Evolutionary conservation across 1,284 basidiomycete species (phyloP), one percentile per base, ranked within the genome.

Genomic region (Hypsizygus ulmarius): DNA sequence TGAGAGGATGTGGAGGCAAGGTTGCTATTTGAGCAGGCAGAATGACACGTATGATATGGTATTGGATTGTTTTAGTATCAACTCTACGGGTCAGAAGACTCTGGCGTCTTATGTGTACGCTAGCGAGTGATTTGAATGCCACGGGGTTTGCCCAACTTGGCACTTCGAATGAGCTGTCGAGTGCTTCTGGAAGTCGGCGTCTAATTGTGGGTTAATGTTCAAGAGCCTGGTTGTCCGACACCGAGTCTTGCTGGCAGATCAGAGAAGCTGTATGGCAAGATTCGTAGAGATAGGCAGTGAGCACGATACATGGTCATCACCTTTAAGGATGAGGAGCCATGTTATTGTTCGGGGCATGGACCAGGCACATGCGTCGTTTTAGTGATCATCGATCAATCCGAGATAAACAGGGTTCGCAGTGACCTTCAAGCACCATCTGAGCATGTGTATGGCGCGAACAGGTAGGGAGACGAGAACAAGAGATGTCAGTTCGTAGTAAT

Each of bases 1-100:
- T 15, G 15, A 43, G 19, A 41, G 27, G 19, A 30, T 19, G 18
- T 33, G 32, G 30, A 3, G 33, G 19, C 43, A 18, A 39, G 45
- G 39, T 32, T 39, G 12, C 19, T 11, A 42, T 47, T 43, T 8
- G 19, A 19, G 16, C 8, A 9, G 35, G 11, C 12, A 35, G 32
- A 27, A 28, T 37, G 40, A 45, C 30, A 51, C 33, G 50, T 53
- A 48, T 50, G 43, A 34, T n/a, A n/a, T 3, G 21, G 21, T 25
- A 25, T 25, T 3, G 21, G 7, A 18, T 25, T 15, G 30, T 39
- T 37, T 43, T 27, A 25, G 34, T 15, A 42, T 37, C 25, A 32
- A 36, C 12, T 15, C 29, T 28, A 5, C 30, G 38, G 41, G 52
- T 58, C 56, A 58, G 51, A 38, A 55, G 56, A 54, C 56, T 50